These are phyloP conservation scores for Elaeis oleifera DNA, from an alignment of 202 grass and related monocot genomes.

Conservation along the genomic window DNA sequence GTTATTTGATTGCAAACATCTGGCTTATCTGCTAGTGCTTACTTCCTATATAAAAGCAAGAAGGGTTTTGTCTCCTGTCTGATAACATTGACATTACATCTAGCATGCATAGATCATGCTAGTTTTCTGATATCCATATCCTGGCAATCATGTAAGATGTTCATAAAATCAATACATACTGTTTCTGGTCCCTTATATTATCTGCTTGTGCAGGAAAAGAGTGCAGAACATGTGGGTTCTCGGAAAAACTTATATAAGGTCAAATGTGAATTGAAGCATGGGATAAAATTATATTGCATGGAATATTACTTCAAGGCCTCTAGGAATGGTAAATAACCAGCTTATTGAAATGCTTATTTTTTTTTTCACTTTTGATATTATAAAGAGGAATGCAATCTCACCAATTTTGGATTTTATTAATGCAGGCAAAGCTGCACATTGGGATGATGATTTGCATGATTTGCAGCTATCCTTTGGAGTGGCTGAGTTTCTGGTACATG, in stretches of 20 bases:
- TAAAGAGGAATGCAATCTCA: slow-evolving; percentile 2
- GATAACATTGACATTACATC: too few species aligned
- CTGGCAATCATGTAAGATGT: too few species aligned
- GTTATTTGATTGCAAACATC: too few species aligned
- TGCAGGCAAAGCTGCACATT: slow-evolving; percentile 60
- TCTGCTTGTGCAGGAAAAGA: slow-evolving; percentile 64
- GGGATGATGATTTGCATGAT: slow-evolving; percentile 83
- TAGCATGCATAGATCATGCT: too few species aligned
- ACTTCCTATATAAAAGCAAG: too few species aligned
- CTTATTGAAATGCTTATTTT: slow-evolving; percentile 1
- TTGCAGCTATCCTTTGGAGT: slow-evolving; percentile 87
- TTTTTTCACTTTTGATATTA: not conserved
- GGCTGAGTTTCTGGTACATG: slow-evolving; percentile 70
- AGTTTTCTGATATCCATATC: too few species aligned
- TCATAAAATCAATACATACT: not conserved
- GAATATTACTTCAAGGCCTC: slow-evolving; percentile 80
- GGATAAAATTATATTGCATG: slow-evolving; percentile 74
- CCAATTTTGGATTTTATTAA: slow-evolving; percentile 17
- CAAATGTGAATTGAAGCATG: slow-evolving; percentile 80
- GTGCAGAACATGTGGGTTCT: slow-evolving; percentile 51
- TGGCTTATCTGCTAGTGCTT: too few species aligned
- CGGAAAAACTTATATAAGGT: slow-evolving; percentile 56
- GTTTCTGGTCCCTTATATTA: not conserved
- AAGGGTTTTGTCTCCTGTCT: too few species aligned
- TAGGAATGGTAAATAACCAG: slow-evolving; percentile 41